Evolutionary conservation across 805 yeast genomes (phyloP).

Genomic region (Monosporozyma aquatica): DNA sequence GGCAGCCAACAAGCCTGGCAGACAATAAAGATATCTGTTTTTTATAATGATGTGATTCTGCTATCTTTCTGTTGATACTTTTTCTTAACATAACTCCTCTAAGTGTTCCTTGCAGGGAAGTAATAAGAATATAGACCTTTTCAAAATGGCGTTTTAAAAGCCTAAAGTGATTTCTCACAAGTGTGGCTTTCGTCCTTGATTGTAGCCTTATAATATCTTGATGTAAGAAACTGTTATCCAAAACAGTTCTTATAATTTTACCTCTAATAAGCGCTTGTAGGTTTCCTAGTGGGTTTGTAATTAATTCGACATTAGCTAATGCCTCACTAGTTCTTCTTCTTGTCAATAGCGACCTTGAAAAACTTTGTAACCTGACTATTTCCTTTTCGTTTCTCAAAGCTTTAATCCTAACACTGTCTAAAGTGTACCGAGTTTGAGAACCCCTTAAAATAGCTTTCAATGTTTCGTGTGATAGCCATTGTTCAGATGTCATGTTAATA

Average conservation of each 20-base stretch:
- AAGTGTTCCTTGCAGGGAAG: slow-evolving; percentile 53
- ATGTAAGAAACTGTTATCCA: neutral
- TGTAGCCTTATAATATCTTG: slow-evolving; percentile 37
- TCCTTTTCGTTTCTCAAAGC: slow-evolving; percentile 21
- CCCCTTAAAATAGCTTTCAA: slow-evolving; percentile 57
- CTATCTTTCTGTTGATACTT: neutral
- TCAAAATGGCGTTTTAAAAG: neutral
- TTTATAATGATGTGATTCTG: slow-evolving; percentile 23
- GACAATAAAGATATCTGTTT: slow-evolving; percentile 6
- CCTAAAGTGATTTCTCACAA: slow-evolving; percentile 31
- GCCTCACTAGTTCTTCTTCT: slow-evolving; percentile 19
- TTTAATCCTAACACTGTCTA: slow-evolving; percentile 20
- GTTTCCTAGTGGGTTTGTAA: slow-evolving; percentile 11
- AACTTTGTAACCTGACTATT: slow-evolving; percentile 31
- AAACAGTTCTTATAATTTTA: neutral
- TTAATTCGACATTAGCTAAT: slow-evolving; percentile 1
- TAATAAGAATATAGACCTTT: slow-evolving; percentile 21
- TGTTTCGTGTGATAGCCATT: slow-evolving; percentile 7
- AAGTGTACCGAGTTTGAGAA: slow-evolving; percentile 17
- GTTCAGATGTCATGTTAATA: slow-evolving; percentile 7
- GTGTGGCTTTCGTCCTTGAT: slow-evolving; percentile 40
- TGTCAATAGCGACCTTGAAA: slow-evolving; percentile 31
- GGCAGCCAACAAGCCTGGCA: slow-evolving; percentile 11
- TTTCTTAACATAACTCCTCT: slow-evolving; percentile 31
- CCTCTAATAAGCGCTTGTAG: slow-evolving; percentile 20